Evolutionary conservation across 2,329 filamentous ascomycete genomes (phyloP), one percentile per base, ranked within the genome.

Genomic region (Exophiala xenobiotica): DNA sequence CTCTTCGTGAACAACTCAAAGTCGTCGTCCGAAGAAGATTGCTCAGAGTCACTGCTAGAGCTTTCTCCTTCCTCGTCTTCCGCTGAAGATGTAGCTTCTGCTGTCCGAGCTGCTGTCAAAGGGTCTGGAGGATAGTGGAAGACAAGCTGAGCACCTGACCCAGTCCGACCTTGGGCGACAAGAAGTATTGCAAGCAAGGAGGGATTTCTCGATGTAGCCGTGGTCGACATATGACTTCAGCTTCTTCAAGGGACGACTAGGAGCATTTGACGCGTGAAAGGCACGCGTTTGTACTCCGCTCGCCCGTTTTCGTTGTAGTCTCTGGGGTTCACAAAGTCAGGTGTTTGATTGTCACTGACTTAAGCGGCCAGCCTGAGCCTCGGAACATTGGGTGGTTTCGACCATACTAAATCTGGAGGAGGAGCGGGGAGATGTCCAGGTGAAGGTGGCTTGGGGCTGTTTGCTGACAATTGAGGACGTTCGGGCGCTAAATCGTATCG

Each of bases 131-230:
- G 90, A 64, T 93, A 93, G 69, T 95, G 88, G 69, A 91, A 95
- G 63, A 93, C 86, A 63, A 93, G 86, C 58, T 84, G 82, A 29
- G 90, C 87, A 12, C 89, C 89, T 22, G 90, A 87, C 12, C 90
- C 89, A 61, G 88, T 86, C 59, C 86, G 83, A 26, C 87, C 88
- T 59, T 87, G 81, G 63, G 88, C 82, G 59, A 90, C 82, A 31
- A 92, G 79, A 45, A 88, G 82, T 51, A 92, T 82, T 35, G 85
- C 87, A 45, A 91, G 68, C 41, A 85, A 75, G 56, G 76, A 79
- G 37, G 79, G 74, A 61, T 81, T 77, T 45, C 76, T 75, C 33
- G 75, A 73, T 6, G 74, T 70, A 16, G 68, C 67, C 49, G 72
- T 68, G 39, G 72, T 72, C 42, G 73, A 73, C 74, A 77, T 77